These are phyloP conservation scores for Platismatia glauca DNA, from an alignment of 495 filamentous ascomycete genomes.

Conservation along the genomic window DNA sequence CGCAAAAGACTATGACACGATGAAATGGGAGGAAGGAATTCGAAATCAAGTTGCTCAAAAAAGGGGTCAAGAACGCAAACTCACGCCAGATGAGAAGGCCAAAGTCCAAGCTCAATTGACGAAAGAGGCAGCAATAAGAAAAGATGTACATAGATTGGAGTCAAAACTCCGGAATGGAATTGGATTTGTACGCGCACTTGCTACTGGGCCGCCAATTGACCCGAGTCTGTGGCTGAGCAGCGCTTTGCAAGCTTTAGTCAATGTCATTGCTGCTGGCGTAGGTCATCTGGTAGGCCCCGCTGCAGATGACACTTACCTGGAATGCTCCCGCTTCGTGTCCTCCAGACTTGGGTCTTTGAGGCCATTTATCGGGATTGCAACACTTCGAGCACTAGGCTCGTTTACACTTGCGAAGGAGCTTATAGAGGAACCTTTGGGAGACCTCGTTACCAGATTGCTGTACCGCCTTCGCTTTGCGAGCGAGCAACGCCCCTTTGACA, in stretches of 20 bases:
- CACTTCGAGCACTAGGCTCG: constrained; percentile 65
- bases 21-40: constrained; percentile 97
- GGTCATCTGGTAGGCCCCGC: constrained; percentile 68
- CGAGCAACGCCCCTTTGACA: constrained; percentile 86
- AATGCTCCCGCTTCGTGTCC: constrained; percentile 63
- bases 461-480: constrained; percentile 84
- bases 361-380: constrained; percentile 79
- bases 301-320: constrained; percentile 70
- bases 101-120: constrained; percentile 86
- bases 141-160: constrained; percentile 55
- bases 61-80: constrained; percentile 84
- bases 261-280: constrained; percentile 66
- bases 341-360: constrained; percentile 65
- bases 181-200: constrained; percentile 72
- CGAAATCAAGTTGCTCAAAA: constrained; percentile 79
- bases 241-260: constrained; percentile 60
- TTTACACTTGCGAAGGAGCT: constrained; percentile 61
- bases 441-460: constrained; percentile 78
- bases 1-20: constrained; percentile 81
- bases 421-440: constrained; percentile 70
- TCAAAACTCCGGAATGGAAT: constrained; percentile 67
- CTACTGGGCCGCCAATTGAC: constrained; percentile 75
- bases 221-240: constrained; percentile 78
- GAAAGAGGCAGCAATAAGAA: constrained; percentile 74
- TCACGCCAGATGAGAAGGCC: constrained; percentile 75